These are phyloP conservation scores for Solanum aculeatissimum DNA, from an alignment of 305 asterid species.

Conservation along the genomic window DNA sequence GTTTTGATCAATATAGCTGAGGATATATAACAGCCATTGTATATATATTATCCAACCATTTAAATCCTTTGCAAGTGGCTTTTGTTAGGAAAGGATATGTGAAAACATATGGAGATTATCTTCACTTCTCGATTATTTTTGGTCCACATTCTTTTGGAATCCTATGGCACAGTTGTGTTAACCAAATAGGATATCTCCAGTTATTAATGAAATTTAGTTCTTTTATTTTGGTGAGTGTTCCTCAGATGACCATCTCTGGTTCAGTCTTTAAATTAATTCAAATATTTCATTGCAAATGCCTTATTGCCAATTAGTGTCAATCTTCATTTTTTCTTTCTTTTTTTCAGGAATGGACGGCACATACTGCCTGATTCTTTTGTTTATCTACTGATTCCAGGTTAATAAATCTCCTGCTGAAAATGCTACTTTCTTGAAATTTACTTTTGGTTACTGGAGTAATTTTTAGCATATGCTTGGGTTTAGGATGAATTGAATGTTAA, in stretches of 20 bases:
- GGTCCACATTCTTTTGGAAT: background rate
- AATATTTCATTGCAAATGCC: background rate
- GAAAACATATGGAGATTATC: background rate
- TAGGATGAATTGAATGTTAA: background rate
- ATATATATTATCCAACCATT: background rate
- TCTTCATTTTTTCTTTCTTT: background rate
- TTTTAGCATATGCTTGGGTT: background rate
- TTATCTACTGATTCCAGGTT: constrained; percentile 93
- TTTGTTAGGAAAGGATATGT: background rate
- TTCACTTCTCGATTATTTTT: background rate
- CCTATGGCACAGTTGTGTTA: background rate
- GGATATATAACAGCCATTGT: background rate
- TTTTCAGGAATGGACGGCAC: constrained; percentile 69
- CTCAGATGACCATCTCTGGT: background rate
- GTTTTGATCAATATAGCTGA: background rate
- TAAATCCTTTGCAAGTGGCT: background rate
- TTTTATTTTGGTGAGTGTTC: background rate
- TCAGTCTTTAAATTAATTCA: background rate
- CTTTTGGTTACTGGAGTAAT: background rate
- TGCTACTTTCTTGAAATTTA: background rate
- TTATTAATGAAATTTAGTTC: background rate
- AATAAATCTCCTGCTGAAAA: background rate
- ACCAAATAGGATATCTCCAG: background rate
- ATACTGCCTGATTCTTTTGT: constrained; percentile 68
- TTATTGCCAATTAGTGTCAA: background rate